Evolutionary conservation across 2,329 filamentous ascomycete genomes (phyloP).

Genomic region (Periconia digitata): DNA sequence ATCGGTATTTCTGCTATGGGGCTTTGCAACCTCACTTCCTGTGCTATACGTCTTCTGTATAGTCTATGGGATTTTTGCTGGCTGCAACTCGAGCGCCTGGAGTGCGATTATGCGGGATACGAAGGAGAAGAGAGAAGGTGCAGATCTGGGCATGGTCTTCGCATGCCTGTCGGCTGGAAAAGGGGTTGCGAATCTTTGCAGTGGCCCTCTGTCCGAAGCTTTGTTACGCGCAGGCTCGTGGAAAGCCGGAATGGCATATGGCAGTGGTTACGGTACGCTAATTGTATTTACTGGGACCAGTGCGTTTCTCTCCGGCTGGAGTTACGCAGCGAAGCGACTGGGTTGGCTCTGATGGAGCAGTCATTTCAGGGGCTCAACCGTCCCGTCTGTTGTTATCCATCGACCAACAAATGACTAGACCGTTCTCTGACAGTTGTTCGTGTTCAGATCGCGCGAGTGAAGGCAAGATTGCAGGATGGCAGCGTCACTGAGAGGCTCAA

Average conservation of each 20-base stretch:
- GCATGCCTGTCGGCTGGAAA: slow-evolving; percentile 52
- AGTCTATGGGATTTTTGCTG: slow-evolving; percentile 47
- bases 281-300: slow-evolving; percentile 48
- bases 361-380: not conserved
- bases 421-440: not conserved
- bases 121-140: slow-evolving; percentile 33
- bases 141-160: slow-evolving; percentile 54
- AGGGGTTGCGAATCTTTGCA: slow-evolving; percentile 54
- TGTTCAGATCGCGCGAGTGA: not conserved
- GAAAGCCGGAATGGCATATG: slow-evolving; percentile 45
- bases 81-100: slow-evolving; percentile 46
- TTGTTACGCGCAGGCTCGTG: slow-evolving; percentile 43
- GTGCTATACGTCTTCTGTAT: slow-evolving; percentile 48
- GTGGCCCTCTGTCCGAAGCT: slow-evolving; percentile 55
- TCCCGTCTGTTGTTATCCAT: not conserved
- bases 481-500: not conserved
- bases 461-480: not conserved
- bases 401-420: not conserved
- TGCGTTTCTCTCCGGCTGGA: slow-evolving; percentile 36
- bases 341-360: slow-evolving; percentile 24
- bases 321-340: slow-evolving; percentile 30
- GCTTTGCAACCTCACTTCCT: slow-evolving; percentile 45
- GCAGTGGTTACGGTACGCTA: slow-evolving; percentile 46
- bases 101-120: slow-evolving; percentile 50
- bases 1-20: slow-evolving; percentile 50